Evolutionary conservation across 2,329 filamentous ascomycete genomes (phyloP).

Genomic region (Neonectria coccinea): DNA sequence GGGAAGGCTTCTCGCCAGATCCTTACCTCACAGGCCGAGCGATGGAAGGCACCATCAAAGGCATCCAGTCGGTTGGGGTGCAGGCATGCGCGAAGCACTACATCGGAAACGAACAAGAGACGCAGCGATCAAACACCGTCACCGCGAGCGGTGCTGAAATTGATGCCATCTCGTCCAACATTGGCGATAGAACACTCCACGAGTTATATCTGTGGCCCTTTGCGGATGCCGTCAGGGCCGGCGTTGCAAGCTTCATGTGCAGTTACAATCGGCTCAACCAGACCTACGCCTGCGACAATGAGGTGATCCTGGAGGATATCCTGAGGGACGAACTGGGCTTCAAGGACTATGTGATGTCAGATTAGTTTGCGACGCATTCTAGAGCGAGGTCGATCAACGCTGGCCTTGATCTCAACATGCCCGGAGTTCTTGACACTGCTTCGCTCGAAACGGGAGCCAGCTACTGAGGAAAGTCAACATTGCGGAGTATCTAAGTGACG

Average conservation of each 20-base stretch:
- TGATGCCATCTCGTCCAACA: constrained; percentile 53
- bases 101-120: constrained; percentile 50
- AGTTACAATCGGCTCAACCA: constrained; percentile 59
- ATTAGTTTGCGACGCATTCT: constrained; percentile 56
- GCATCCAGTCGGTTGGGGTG: constrained; percentile 48
- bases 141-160: constrained; percentile 35
- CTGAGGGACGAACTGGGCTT: constrained; percentile 64
- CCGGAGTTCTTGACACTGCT: constrained; percentile 49
- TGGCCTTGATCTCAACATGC: constrained; percentile 64
- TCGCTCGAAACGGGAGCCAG: constrained; percentile 49
- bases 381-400: constrained; percentile 57
- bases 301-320: constrained; percentile 59
- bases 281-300: constrained; percentile 63
- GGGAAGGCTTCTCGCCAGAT: constrained; percentile 72
- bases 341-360: constrained; percentile 58
- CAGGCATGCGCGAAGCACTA: constrained; percentile 51
- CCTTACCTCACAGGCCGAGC: constrained; percentile 71
- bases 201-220: constrained; percentile 54
- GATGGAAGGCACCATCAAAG: constrained; percentile 47
- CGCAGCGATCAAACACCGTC: constrained; percentile 36
- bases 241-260: constrained; percentile 55
- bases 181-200: constrained; percentile 69
- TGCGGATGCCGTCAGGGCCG: constrained; percentile 44
- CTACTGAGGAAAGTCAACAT: constrained; percentile 59
- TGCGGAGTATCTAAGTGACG: constrained; percentile 58